These are phyloP conservation scores for Aspergillus flavus DNA, from an alignment of 2,329 filamentous ascomycete species.

Conservation along the genomic window DNA sequence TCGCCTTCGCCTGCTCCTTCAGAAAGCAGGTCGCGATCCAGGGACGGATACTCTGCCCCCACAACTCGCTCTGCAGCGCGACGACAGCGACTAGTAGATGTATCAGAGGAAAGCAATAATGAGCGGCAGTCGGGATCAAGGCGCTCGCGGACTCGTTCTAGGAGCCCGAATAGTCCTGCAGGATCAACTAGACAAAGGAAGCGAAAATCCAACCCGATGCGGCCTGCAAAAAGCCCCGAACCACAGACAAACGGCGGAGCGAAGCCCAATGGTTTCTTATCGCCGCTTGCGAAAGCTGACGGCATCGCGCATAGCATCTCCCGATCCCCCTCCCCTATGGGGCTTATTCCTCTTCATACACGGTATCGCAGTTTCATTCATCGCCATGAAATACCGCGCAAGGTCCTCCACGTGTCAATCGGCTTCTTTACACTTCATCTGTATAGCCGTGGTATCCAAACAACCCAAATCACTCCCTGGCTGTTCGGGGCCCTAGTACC, in stretches of 20 bases:
- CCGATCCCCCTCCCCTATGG: constrained; percentile 87
- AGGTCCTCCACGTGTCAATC: constrained; percentile 91
- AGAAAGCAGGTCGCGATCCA: constrained; percentile 45
- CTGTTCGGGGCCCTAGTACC: constrained; percentile 80
- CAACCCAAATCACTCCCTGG: constrained; percentile 76
- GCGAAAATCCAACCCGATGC: constrained; percentile 45
- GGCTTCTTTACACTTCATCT: constrained; percentile 90
- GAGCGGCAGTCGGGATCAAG: constrained; percentile 55
- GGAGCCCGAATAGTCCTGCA: constrained; percentile 28
- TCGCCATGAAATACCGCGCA: constrained; percentile 94
- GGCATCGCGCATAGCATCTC: constrained; percentile 87
- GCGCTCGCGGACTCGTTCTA: constrained; percentile 68
- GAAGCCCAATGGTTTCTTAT: constrained; percentile 41
- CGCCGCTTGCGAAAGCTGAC: constrained; percentile 44
- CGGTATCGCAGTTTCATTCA: constrained; percentile 92
- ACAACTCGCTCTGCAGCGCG: constrained; percentile 73
- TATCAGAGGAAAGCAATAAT: constrained; percentile 49
- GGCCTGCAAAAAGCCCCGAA: constrained; percentile 43
- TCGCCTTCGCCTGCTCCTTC: constrained; percentile 79
- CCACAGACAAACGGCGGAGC: constrained; percentile 40
- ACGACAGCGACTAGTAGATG: constrained; percentile 55
- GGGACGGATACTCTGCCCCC: constrained; percentile 70
- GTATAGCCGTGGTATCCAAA: constrained; percentile 78
- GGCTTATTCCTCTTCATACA: constrained; percentile 91
- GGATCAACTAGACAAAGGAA: constrained; percentile 53